Evolutionary conservation across 73 alveolate species (phyloP).

Genomic region (Loxodes magnus): DNA sequence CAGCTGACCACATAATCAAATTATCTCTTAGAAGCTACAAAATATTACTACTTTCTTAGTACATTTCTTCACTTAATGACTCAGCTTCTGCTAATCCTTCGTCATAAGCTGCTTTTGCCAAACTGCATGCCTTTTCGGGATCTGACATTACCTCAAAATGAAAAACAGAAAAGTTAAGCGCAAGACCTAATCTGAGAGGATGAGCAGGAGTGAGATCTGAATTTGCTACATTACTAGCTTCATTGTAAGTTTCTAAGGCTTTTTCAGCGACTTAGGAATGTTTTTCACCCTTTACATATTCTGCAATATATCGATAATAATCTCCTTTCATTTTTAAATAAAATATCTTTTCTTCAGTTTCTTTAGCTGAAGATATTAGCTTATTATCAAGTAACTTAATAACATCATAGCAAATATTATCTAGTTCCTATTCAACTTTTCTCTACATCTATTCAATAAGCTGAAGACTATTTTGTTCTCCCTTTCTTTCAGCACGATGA

Average conservation of each 20-base stretch:
- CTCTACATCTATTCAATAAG: neutral
- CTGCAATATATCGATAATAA: conserved; percentile 37
- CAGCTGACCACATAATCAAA: too few relatives aligned
- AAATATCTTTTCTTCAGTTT: conserved; percentile 11
- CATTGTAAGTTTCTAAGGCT: conserved; percentile 36
- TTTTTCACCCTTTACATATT: conserved; percentile 28
- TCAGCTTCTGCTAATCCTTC: conserved; percentile 38
- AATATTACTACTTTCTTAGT: conserved; percentile 30
- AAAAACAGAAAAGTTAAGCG: conserved; percentile 64
- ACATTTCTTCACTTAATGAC: conserved; percentile 32
- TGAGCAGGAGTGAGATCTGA: conserved; percentile 50
- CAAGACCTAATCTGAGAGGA: conserved; percentile 55
- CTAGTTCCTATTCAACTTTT: conserved; percentile 4
- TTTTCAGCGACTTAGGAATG: conserved; percentile 13
- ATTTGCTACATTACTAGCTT: conserved; percentile 20
- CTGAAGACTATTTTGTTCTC: conserved; percentile 6
- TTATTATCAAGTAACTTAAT: conserved; percentile 35
- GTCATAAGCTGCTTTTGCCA: conserved; percentile 47
- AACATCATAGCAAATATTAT: conserved; percentile 16
- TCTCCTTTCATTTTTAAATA: conserved; percentile 37
- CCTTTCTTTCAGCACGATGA: conserved; percentile 27
- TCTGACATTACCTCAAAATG: conserved; percentile 71
- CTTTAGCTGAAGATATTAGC: conserved; percentile 28
- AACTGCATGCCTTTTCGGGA: conserved; percentile 58
- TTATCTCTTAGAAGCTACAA: conserved; percentile 39